Base-by-base conservation (phyloP, 1,284 basidiomycete species). In the Singerocomus rubriflavus region DNA sequence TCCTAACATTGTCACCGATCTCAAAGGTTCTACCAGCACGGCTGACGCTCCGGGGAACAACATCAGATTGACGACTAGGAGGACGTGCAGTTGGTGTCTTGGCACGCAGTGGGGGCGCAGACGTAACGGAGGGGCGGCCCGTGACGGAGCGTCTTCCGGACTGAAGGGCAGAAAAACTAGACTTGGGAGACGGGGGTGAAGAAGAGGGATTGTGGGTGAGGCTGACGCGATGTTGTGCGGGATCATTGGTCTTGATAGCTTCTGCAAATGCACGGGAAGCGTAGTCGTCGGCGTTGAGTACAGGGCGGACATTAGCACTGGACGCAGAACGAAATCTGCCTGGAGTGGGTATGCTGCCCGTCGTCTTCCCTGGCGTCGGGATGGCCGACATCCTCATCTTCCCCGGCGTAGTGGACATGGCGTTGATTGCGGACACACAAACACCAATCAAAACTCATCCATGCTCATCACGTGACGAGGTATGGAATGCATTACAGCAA, bases 1-100 rank as follows among this genome's bases (percentile, higher is more conserved):
- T 88, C 52, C 88, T 75, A 26, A 96, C 93, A 56, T 77, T 80
- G 62, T 93, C 90, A 11, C 91, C 92, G 9, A 89, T 74, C 16
- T 84, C 80, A 58, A 87, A 88, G 1, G 70, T 55, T 50, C 73
- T 69, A 4, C 69, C 71, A 13, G 70, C 62, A 44, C 79, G 74
- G 56, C 73, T 76, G 14, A 68, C 57, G 56, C 74, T 75, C 57
- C 77, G 74, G 11, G 65, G 63, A 57, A 75, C 74, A 4, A 71
- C 66, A 58, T 88, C 85, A 3, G 85, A 86, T 47, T 79, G 75
- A 16, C 84, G 79, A 55, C 85, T 88, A 11, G 73, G 67, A 16
- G 85, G 74, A 50, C 81, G 77, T 14, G 71, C 69, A 41, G 71
- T 67, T 16, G 81, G 78, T 1, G 82, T 82, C 62, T 81, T 84